A percentile compares a stretch with the other conserved stretches of the same genome.
Conservation (phyloP, 305 asterid genomes). For the Solanum hybrid region DNA sequence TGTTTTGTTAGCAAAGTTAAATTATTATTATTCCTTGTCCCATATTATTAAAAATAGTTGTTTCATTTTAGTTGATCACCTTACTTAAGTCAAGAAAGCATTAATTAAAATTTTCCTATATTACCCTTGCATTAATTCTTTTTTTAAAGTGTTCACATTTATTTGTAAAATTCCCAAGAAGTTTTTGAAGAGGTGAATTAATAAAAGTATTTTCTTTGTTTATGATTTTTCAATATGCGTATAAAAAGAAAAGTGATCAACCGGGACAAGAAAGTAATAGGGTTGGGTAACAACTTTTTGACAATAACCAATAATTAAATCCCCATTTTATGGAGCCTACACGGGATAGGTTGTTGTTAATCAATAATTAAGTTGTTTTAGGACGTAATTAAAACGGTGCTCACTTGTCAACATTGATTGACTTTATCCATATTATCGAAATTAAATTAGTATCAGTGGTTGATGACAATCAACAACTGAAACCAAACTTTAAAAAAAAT, state of each 20-base stretch:
- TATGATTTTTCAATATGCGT: no score
- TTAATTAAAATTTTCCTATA: no score
- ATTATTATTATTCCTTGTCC: background rate
- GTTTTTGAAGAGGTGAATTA: no score
- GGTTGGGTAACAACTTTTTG: background rate
- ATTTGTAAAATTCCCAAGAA: no score
- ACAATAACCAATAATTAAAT: background rate
- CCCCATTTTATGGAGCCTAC: background rate
- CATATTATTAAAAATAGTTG: background rate
- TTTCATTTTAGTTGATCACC: background rate
- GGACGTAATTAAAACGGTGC: background rate
- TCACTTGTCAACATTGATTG: background rate
- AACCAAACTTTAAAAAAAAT: background rate
- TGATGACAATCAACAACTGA: background rate
- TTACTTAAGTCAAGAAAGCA: background rate
- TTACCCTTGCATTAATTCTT: background rate
- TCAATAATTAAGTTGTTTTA: background rate
- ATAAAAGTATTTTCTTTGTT: no score
- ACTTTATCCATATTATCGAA: background rate
- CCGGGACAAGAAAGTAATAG: no score
- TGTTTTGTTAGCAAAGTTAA: background rate
- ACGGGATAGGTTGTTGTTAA: background rate
- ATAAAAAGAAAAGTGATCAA: background rate
- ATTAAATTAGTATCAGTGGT: background rate
- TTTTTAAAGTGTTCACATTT: background rate